Base-by-base conservation (phyloP, 2,329 filamentous ascomycete genomes). In the Zymoseptoria crescenta region DNA sequence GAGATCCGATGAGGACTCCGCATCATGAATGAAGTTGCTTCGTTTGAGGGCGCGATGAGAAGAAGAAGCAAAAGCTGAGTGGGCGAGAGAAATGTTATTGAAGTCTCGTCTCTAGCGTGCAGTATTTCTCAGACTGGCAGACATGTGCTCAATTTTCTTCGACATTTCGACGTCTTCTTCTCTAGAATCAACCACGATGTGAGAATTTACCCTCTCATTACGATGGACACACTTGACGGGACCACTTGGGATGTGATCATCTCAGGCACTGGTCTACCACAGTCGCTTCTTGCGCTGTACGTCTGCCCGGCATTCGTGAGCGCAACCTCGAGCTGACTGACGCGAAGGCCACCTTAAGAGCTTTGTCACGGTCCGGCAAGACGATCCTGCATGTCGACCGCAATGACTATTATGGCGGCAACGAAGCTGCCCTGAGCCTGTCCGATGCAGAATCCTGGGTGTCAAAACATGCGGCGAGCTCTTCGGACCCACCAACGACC, bases 351-450 rank as follows among this genome's bases (percentile, higher is more conserved):
- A 82, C 75, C 72, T 64, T 75, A 81, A 97, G 93, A 82, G 88
- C 93, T 69, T 82, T 97, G 68, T 97, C 93, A 67, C 87, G 92
- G 71, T 96, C 91, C 63, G 87, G 86, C 72, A 96, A 96, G 80
- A 94, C 90, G 69, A 84, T 96, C 65, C 83, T 97, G 61, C 93
- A 97, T 73, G 79, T 96, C 72, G 93, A 97, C 72, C 82, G 83
- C 64, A 92, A 96, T 76, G 81, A 86, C 62, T 96, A 90, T 75
- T 97, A 97, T 76, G 93, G 93, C 68, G 89, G 88, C 56, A 74
- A 86, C 48, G 91, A 96, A 72, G 91, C 93, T 63, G 90, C 91
- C 1, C 83, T 97, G 65, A 94, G 86, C 74, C 79, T 96, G 41
- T 83, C 89, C 62, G 93, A 96, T 72, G 86, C 84, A 45, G 86